A percentile compares a stretch with the other conserved stretches of the same genome.
Conservation (phyloP, 192 early-diverging fungal genomes). For the Irineochytrium annulatum region DNA sequence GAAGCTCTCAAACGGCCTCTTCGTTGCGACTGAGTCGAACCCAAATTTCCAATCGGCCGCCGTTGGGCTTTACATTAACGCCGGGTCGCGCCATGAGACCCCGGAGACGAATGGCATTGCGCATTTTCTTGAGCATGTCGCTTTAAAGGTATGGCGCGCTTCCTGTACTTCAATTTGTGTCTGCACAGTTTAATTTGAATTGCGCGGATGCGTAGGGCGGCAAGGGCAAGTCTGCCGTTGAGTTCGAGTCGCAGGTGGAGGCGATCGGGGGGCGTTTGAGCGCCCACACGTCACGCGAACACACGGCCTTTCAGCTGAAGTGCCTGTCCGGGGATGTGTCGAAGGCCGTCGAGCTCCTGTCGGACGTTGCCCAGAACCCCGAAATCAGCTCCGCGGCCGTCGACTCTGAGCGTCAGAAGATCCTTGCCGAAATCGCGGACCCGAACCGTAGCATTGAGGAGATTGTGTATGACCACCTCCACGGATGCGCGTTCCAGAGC, state of each 20-base stretch:
- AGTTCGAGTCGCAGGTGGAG: conserved; percentile 89
- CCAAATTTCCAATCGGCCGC: conserved; percentile 52
- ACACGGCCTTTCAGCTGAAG: conserved; percentile 97
- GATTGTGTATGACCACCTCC: conserved; percentile 96
- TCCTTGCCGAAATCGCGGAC: conserved; percentile 85
- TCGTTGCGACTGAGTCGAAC: conserved; percentile 49
- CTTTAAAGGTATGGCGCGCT: conserved; percentile 75
- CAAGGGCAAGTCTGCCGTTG: conserved; percentile 78
- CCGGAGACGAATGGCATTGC: conserved; percentile 84
- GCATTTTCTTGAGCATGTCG: conserved; percentile 97
- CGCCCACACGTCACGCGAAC: conserved; percentile 96
- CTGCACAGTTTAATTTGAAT: not conserved
- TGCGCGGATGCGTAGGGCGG: too few species aligned
- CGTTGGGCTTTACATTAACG: conserved; percentile 57
- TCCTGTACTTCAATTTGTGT: not conserved
- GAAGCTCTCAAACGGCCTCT: conserved; percentile 46
- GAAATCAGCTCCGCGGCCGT: conserved; percentile 74
- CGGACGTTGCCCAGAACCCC: conserved; percentile 90
- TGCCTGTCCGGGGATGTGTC: conserved; percentile 80
- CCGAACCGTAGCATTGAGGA: conserved; percentile 84
- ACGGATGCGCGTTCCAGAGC: conserved; percentile 89
- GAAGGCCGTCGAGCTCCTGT: conserved; percentile 84
- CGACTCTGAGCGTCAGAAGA: conserved; percentile 92
- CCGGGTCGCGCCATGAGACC: conserved; percentile 50
- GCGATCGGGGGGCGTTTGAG: conserved; percentile 96